These are phyloP conservation scores for Lavandula angustifolia DNA, from an alignment of 257 asterid species.

Conservation along the genomic window DNA sequence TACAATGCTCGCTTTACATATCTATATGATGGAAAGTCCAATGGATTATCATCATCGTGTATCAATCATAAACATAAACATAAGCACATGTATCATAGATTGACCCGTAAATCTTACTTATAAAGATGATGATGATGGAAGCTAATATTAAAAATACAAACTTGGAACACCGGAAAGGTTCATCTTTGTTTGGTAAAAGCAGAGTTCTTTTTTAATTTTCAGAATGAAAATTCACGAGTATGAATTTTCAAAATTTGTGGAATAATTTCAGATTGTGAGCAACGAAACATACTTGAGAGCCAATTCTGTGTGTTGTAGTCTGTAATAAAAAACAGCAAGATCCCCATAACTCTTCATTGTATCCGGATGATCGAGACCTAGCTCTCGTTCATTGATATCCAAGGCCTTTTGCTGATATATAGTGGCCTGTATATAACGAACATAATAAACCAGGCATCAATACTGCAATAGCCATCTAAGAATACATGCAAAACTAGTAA, in stretches of 20 bases:
- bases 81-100: neutral
- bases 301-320: constrained; percentile 89
- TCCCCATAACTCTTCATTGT: constrained; percentile 97
- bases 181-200: constrained; percentile 8
- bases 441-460: constrained; percentile 30
- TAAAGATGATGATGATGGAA: neutral
- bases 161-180: constrained; percentile 6
- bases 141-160: constrained; percentile 7
- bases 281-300: constrained; percentile 75
- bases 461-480: constrained; percentile 25
- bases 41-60: constrained; percentile 5
- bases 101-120: neutral
- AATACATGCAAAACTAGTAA: constrained; percentile 7
- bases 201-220: constrained; percentile 12
- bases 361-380: constrained; percentile 96
- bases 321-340: constrained; percentile 94
- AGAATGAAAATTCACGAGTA: constrained; percentile 6
- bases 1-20: constrained; percentile 88
- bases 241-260: constrained; percentile 22
- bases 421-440: constrained; percentile 65
- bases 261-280: constrained; percentile 15
- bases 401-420: constrained; percentile 94
- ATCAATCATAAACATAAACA: constrained; percentile 5
- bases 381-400: constrained; percentile 87
- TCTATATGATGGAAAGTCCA: constrained; percentile 45